Evolutionary conservation across 2,329 filamentous ascomycete genomes (phyloP), one percentile per base, ranked within the genome.

Genomic region (Didymosphaeria variabile): DNA sequence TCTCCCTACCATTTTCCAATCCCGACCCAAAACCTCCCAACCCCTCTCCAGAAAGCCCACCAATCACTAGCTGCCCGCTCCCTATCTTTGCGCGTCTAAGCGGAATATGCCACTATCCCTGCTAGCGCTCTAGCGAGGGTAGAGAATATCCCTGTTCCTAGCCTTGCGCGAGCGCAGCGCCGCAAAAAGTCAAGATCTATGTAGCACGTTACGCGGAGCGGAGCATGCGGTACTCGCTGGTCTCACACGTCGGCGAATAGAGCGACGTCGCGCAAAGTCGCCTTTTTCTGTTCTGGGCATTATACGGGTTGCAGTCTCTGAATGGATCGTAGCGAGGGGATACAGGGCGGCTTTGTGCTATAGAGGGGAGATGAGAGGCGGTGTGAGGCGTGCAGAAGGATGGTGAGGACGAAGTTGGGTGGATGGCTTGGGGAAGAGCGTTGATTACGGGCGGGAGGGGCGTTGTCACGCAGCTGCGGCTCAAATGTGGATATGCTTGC

Each of bases 401-500:
- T 21, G 32, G 17, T 26, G 26, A 21, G 31, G 17, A n/a, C 6
- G 15, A 13, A 23, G 32, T 9, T 26, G 44, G 55, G 23, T 51
- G 55, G 12, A 5, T 19, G 15, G 4, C n/a, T 53, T 45, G 55
- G 32, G 5, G 45, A 42, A 21, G 42, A 31, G 38, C 52, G 52
- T 38, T 55, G 23, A 10, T 13, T 17, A 40, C 53, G 31, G 49
- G 49, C 49, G 36, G 49, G 32, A 42, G 34, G 13, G 47, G 55
- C 45, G 53, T 42, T 47, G n/a, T 57, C 40, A 53, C 38, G 53
- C 52, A 38, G 34, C 38, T 57, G 55, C 50, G 47, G 59, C 47
- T 57, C 38, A 54, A 57, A 42, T 29, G 40, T 46, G 13, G 17
- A 26, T 13, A 13, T 38, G 31, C 3, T 19, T 36, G 19, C 15